Evolutionary conservation across 371 early-diverging fungal species (phyloP).

Genomic region (Syncephalastrum contaminatum): DNA sequence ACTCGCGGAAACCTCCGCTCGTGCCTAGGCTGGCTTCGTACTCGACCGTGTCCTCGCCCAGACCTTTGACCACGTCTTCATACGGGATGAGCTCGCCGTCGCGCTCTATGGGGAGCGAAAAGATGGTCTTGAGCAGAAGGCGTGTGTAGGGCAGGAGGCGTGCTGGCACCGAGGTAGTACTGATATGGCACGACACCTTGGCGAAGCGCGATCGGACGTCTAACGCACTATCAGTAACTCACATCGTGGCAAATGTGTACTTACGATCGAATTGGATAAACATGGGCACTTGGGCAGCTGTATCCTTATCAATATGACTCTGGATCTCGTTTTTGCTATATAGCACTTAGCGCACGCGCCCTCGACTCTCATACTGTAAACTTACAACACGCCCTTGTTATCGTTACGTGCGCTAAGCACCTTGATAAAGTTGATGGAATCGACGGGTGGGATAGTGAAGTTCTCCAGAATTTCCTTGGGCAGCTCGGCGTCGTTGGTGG

Average conservation of each 20-base stretch:
- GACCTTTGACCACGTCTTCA: conserved; percentile 60
- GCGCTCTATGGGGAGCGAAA: conserved; percentile 52
- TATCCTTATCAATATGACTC: conserved; percentile 49
- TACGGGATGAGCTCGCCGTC: conserved; percentile 47
- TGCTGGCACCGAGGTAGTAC: conserved; percentile 47
- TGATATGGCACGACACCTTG: conserved; percentile 50
- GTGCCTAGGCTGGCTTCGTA: conserved; percentile 53
- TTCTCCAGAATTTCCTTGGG: conserved; percentile 59
- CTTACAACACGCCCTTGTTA: conserved; percentile 43
- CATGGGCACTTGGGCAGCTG: conserved; percentile 48
- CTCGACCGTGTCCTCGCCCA: conserved; percentile 59
- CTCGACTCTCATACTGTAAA: neutral
- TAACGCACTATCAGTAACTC: conserved; percentile 12
- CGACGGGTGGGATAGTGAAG: conserved; percentile 59
- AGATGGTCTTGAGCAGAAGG: conserved; percentile 59
- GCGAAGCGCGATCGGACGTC: conserved; percentile 64
- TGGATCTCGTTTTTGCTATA: conserved; percentile 53
- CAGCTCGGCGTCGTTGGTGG: conserved; percentile 54
- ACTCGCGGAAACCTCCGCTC: conserved; percentile 45
- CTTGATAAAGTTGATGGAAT: conserved; percentile 60
- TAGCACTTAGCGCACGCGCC: neutral
- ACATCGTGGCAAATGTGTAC: conserved; percentile 11
- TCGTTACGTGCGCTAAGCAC: conserved; percentile 58
- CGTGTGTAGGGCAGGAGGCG: conserved; percentile 56
- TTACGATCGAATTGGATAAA: conserved; percentile 68